Evolutionary conservation across 2,329 filamentous ascomycete species (phyloP), one percentile per base, ranked within the genome.

Genomic region (Aspergillus persii): DNA sequence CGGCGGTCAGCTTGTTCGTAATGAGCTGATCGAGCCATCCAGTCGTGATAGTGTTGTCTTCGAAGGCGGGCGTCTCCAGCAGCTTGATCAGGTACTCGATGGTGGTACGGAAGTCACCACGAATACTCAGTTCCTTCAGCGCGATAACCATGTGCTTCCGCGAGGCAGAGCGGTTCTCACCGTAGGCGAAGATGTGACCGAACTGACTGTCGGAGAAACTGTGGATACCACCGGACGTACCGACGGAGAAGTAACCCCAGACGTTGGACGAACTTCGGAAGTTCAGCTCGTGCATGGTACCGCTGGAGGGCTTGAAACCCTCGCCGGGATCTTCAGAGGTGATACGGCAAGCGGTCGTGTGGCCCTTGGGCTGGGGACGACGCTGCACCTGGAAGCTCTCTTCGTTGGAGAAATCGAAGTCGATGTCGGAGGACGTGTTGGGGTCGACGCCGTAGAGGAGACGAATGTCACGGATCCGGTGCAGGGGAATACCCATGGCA

Each of bases 221-320:
- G 86, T 99, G 95, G 66, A 99, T 99, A 78, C 93, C 93, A 81
- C 93, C 94, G 57, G 92, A 89, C 8, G 93, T 95, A 81, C 93
- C 91, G 76, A 99, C 95, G 55, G 95, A 99, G 87, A 99, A 99
- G 80, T 99, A 99, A 84, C 95, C 95, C 95, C 95, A 99, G 58
- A 98, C 95, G 69, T 99, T 99, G 64, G 95, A 98, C 76, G 92
- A 96, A 82, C 90, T 96, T 74, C 95, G 87, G 87, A 99, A 99
- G 84, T 99, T 99, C 73, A 99, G 83, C 74, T 99, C 95, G 81
- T 98, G 95, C 87, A 99, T 96, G 55, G 94, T 96, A 87, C 95
- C 95, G 72, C 94, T 96, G 50, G 95, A 99, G 59, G 95, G 95
- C 86, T 99, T 99, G 87, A 99, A 99, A 55, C 95, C 95, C 83